These are phyloP conservation scores for Conticribra weissflogii DNA, from an alignment of 108 stramenopile genomes.

Conservation along the genomic window DNA sequence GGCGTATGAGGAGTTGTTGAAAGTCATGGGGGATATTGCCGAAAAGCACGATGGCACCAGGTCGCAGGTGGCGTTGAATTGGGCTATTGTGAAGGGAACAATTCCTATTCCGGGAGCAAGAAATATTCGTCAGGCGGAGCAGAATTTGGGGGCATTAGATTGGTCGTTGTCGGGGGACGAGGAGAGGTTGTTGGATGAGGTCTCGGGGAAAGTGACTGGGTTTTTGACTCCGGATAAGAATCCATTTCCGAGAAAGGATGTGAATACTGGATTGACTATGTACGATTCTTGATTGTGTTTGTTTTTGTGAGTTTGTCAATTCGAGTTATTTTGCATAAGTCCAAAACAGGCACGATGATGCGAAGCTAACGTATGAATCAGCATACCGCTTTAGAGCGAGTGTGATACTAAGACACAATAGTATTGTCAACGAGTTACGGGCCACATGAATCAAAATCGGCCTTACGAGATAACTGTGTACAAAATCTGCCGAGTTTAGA, in stretches of 20 bases:
- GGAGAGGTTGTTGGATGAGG: constrained; percentile 53
- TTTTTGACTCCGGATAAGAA: constrained; percentile 47
- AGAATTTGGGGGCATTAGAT: constrained; percentile 60
- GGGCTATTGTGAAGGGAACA: constrained; percentile 67
- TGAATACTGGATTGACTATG: constrained; percentile 67
- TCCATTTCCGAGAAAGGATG: constrained; percentile 65
- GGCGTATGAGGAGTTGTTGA: constrained; percentile 37
- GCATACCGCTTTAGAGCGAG: too few species aligned
- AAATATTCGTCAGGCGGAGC: constrained; percentile 57
- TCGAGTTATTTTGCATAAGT: too few species aligned
- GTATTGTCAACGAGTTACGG: too few species aligned
- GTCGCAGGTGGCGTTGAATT: constrained; percentile 73
- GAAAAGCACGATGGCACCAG: constrained; percentile 40
- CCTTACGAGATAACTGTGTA: too few species aligned
- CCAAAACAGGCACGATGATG: too few species aligned
- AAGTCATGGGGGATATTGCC: constrained; percentile 51
- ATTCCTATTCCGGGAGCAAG: constrained; percentile 77
- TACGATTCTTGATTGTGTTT: constrained; percentile 61
- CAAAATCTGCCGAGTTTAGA: too few species aligned
- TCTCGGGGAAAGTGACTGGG: constrained; percentile 47
- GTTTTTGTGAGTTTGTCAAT: background rate
- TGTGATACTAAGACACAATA: too few species aligned
- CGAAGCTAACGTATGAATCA: too few species aligned
- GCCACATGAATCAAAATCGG: too few species aligned
- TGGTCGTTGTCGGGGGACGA: constrained; percentile 60